Percentiles rank a stretch among this genome's conserved stretches.
phyloP scores from a whole-genome alignment of 257 asterid genomes.

The Nicotiana obtusifolia region DNA sequence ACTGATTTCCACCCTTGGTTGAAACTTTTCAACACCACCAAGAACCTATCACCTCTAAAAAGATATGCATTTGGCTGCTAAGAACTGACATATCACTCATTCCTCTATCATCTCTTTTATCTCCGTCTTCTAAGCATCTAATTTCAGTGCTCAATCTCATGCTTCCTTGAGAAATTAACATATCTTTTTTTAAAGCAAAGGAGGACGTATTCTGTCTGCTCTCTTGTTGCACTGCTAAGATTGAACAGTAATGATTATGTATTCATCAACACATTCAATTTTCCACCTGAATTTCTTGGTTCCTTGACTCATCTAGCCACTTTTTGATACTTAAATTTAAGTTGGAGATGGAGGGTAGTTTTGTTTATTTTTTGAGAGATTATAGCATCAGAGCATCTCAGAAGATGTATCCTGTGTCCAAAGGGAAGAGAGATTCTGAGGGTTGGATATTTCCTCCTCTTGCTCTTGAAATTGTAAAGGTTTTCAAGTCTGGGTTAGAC shows the following conservation, averaged over 20 bases:
- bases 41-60: neutral
- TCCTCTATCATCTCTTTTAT: neutral
- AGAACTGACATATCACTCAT: neutral
- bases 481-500: neutral
- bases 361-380: neutral
- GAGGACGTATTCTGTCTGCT: neutral
- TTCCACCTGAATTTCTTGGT: neutral
- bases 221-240: neutral
- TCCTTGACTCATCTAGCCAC: neutral
- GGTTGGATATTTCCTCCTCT: neutral
- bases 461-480: neutral
- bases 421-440: neutral
- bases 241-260: neutral
- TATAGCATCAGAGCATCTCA: neutral
- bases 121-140: neutral
- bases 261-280: neutral
- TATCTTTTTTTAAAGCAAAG: neutral
- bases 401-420: neutral
- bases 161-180: no score
- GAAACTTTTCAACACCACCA: neutral
- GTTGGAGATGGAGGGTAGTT: neutral
- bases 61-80: neutral
- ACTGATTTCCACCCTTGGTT: neutral
- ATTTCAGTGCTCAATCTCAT: no score
- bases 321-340: neutral